Percentiles rank a stretch among this genome's conserved stretches.
Conservation (phyloP, 106 monocot genomes). For the Xerophyta viscosa region DNA sequence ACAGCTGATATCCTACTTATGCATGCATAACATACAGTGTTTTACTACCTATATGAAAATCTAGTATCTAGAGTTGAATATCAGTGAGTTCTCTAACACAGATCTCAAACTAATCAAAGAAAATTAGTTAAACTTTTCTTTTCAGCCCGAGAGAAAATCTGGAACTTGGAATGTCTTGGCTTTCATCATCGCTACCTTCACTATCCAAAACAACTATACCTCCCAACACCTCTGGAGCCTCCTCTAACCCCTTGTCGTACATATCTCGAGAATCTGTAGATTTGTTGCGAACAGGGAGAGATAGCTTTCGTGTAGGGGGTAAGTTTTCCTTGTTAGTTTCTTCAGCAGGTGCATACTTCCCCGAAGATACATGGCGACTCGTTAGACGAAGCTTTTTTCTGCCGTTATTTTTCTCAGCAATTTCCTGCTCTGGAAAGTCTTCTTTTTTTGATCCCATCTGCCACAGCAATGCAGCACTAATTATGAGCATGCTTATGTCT, state of each 20-base stretch:
- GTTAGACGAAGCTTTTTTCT: no score
- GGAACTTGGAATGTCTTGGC: constrained; percentile 15
- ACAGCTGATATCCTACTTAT: no score
- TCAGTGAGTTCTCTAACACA: no score
- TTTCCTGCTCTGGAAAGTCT: no score
- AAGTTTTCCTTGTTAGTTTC: constrained; percentile 37
- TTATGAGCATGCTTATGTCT: no score
- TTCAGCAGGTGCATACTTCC: constrained; percentile 1
- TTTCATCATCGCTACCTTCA: constrained; percentile 76
- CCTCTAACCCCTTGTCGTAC: constrained; percentile 1
- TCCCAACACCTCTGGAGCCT: constrained; percentile 9
- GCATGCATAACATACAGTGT: no score
- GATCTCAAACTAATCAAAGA: no score
- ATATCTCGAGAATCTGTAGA: background rate
- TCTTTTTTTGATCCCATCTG: no score
- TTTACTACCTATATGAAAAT: no score
- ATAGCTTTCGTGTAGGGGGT: constrained; percentile 5
- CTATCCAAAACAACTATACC: constrained; percentile 63
- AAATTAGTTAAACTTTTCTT: constrained; percentile 1
- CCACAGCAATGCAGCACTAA: no score
- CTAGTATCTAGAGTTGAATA: no score
- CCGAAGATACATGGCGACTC: constrained; percentile 2
- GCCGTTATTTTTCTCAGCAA: no score
- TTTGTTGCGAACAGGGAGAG: constrained; percentile 8
- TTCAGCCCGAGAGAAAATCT: constrained; percentile 30